These are phyloP conservation scores for Naganishia cerealis DNA, from an alignment of 1,284 basidiomycete genomes.

Conservation along the genomic window DNA sequence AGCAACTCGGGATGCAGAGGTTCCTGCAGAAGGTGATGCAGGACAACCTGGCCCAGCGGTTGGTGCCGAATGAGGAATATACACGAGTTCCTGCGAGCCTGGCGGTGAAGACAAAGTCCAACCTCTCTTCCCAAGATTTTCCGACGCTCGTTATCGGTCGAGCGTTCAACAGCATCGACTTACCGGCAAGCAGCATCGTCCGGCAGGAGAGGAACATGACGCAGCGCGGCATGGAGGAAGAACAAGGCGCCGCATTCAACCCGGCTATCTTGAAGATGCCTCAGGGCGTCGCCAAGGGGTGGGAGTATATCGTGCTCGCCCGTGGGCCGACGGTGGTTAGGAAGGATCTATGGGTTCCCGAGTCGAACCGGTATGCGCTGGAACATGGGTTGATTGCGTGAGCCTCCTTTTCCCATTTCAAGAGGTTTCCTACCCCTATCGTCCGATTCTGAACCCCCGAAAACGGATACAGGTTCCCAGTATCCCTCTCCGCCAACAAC, in stretches of 20 bases:
- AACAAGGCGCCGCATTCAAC: conserved; percentile 16
- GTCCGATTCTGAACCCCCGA: neutral
- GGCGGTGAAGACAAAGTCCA: neutral
- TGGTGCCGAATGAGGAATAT: neutral
- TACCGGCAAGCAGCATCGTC: neutral
- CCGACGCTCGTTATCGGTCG: conserved; percentile 1
- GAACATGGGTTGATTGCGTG: conserved; percentile 20
- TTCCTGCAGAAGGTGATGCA: neutral
- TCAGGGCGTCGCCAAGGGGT: conserved; percentile 2
- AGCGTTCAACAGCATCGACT: neutral
- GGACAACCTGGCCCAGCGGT: neutral
- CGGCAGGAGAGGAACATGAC: neutral
- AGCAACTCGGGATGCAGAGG: neutral
- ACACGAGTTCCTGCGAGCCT: neutral
- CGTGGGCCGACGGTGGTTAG: conserved; percentile 12
- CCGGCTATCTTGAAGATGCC: conserved; percentile 26
- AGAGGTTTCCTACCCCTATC: neutral
- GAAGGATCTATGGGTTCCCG: conserved; percentile 18
- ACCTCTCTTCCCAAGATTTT: neutral
- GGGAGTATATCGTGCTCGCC: conserved; percentile 22
- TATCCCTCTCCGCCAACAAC: neutral
- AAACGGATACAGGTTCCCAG: conserved; percentile 7
- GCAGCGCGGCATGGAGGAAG: neutral
- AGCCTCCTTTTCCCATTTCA: neutral
- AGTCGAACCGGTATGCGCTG: conserved; percentile 7